phyloP scores from a whole-genome alignment of 257 asterid genomes.

The Hygrophila difformis region DNA sequence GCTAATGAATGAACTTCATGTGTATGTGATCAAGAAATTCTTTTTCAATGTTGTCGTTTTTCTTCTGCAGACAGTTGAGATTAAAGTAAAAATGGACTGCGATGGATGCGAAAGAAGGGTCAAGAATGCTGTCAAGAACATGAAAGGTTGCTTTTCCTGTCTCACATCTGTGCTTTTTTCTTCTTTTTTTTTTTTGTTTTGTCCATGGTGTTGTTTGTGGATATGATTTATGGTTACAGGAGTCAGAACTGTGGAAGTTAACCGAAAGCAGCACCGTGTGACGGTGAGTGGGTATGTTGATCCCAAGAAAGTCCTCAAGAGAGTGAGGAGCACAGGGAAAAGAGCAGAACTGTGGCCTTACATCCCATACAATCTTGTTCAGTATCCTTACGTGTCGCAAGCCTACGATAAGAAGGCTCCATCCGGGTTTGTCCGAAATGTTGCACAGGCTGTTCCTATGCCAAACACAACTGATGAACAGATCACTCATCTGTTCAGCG shows the following conservation, averaged over 20 bases:
- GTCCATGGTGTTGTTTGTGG: background rate
- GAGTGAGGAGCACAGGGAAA: constrained; percentile 68
- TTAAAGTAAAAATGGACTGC: constrained; percentile 85
- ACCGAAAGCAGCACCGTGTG: constrained; percentile 55
- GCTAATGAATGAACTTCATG: background rate
- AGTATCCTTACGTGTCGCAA: constrained; percentile 53
- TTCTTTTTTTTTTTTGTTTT: background rate
- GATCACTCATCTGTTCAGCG: constrained; percentile 57
- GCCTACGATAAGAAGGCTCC: constrained; percentile 84
- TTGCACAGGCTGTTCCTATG: constrained; percentile 32
- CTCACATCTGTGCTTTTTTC: background rate
- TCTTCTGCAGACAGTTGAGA: constrained; percentile 65
- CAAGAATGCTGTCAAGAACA: constrained; percentile 55
- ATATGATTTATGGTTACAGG: constrained; percentile 25
- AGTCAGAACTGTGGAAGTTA: constrained; percentile 57
- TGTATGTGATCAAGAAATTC: background rate
- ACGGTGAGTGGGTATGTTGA: constrained; percentile 71
- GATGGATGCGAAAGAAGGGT: constrained; percentile 95
- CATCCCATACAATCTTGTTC: constrained; percentile 56
- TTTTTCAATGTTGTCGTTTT: background rate
- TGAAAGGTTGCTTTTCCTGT: constrained; percentile 40
- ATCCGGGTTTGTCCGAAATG: constrained; percentile 58
- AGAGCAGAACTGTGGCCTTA: constrained; percentile 92
- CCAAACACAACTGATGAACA: constrained; percentile 49
- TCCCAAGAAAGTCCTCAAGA: constrained; percentile 53